These are phyloP conservation scores for Coemansia sp. DNA, from an alignment of 192 early-diverging fungal genomes.

Conservation along the genomic window DNA sequence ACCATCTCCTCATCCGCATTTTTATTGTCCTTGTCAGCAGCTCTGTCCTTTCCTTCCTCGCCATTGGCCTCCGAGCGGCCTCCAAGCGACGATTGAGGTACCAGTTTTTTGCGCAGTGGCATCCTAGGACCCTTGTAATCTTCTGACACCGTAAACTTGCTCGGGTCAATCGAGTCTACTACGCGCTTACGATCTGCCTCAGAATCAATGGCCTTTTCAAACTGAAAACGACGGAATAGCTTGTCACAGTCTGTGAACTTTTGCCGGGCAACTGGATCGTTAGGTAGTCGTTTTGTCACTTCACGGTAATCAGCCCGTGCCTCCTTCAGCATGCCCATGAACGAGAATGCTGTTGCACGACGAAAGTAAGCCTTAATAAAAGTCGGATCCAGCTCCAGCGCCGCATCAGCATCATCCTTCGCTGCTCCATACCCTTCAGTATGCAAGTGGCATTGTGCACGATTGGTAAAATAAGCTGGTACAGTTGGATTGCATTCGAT, in stretches of 20 bases:
- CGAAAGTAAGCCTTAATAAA: constrained; percentile 96
- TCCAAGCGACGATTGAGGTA: constrained; percentile 6
- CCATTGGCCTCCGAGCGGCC: background rate
- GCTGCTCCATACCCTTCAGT: constrained; percentile 86
- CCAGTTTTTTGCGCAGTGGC: constrained; percentile 32
- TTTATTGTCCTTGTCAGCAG: background rate
- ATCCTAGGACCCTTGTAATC: constrained; percentile 85
- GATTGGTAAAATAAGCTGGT: constrained; percentile 87
- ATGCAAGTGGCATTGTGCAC: constrained; percentile 83
- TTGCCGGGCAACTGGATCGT: constrained; percentile 71
- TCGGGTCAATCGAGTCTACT: constrained; percentile 55
- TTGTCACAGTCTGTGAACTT: constrained; percentile 90
- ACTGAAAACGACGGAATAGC: constrained; percentile 78
- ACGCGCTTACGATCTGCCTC: constrained; percentile 44
- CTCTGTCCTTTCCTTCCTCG: constrained; percentile 2
- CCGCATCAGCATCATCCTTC: constrained; percentile 76
- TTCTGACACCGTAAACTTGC: constrained; percentile 60
- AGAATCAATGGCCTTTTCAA: constrained; percentile 88
- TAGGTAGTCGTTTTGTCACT: constrained; percentile 75
- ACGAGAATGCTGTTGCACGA: constrained; percentile 84
- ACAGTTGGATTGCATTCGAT: constrained; percentile 82
- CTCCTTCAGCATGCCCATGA: constrained; percentile 82
- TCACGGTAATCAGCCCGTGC: constrained; percentile 72
- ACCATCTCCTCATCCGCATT: constrained; percentile 16
- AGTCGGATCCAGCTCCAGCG: constrained; percentile 75